Evolutionary conservation across 495 filamentous ascomycete species (phyloP).

Genomic region (Hyaloscypha variabilis): DNA sequence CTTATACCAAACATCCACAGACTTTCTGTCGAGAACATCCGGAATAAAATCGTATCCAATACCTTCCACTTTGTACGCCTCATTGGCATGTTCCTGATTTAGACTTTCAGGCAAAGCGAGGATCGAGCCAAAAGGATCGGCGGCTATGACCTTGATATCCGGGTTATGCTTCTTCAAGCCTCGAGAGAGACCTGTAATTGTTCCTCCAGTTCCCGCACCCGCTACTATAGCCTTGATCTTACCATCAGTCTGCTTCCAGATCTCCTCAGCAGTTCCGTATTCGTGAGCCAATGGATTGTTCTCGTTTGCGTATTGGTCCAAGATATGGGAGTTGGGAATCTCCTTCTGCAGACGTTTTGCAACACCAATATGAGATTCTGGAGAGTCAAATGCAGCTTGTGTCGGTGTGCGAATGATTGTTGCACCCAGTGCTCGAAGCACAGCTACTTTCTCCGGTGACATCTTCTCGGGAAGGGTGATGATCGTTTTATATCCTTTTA

Average conservation of each 20-base stretch:
- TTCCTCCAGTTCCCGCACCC: conserved; percentile 94
- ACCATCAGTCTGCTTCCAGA: conserved; percentile 90
- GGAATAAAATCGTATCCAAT: conserved; percentile 99
- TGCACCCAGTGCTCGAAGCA: conserved; percentile 88
- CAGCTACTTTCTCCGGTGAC: conserved; percentile 96
- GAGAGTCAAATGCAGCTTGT: conserved; percentile 89
- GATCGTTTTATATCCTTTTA: conserved; percentile 97
- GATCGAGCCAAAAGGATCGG: conserved; percentile 88
- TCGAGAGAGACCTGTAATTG: conserved; percentile 85
- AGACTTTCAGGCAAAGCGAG: conserved; percentile 77
- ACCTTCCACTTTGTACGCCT: conserved; percentile 95
- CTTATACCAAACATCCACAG: conserved; percentile 97
- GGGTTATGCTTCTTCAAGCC: conserved; percentile 87
- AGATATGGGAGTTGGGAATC: conserved; percentile 92
- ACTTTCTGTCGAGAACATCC: conserved; percentile 79
- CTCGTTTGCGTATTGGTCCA: conserved; percentile 92
- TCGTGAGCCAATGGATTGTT: conserved; percentile 96
- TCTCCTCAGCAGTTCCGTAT: conserved; percentile 92
- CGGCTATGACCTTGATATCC: conserved; percentile 82
- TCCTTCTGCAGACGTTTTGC: conserved; percentile 89
- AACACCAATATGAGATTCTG: conserved; percentile 96
- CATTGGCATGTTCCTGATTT: conserved; percentile 78
- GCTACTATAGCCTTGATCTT: conserved; percentile 85
- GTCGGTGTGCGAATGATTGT: conserved; percentile 98
- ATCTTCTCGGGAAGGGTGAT: conserved; percentile 99